These are phyloP conservation scores for Penicillium egyptiacum DNA, from an alignment of 495 filamentous ascomycete genomes.

Conservation along the genomic window DNA sequence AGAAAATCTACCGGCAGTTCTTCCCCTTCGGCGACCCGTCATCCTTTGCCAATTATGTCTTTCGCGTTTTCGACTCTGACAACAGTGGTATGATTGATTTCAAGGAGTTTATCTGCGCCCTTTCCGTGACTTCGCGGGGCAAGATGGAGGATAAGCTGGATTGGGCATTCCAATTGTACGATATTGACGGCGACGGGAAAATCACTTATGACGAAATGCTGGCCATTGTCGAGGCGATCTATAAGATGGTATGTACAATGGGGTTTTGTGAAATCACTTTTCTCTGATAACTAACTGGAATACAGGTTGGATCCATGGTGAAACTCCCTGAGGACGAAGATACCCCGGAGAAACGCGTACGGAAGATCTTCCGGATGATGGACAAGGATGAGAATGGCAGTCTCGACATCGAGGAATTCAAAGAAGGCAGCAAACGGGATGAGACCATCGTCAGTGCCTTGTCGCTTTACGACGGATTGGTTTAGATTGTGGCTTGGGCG, in stretches of 20 bases:
- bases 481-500: slow-evolving; percentile 51
- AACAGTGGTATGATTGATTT: slow-evolving; percentile 98
- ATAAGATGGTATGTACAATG: slow-evolving; percentile 82
- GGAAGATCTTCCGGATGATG: slow-evolving; percentile 99
- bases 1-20: slow-evolving; percentile 99
- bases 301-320: slow-evolving; percentile 95
- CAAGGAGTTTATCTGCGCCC: slow-evolving; percentile 98
- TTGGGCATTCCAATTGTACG: slow-evolving; percentile 99
- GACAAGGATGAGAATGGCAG: slow-evolving; percentile 98
- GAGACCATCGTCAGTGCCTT: slow-evolving; percentile 98
- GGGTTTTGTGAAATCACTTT: background rate
- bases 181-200: slow-evolving; percentile 98
- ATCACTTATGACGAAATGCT: slow-evolving; percentile 99
- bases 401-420: slow-evolving; percentile 94
- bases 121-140: slow-evolving; percentile 93
- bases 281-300: slow-evolving; percentile 13
- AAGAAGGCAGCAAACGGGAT: slow-evolving; percentile 96
- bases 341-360: slow-evolving; percentile 96
- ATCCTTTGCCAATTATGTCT: slow-evolving; percentile 97
- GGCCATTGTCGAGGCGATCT: slow-evolving; percentile 96
- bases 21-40: slow-evolving; percentile 98
- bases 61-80: slow-evolving; percentile 98
- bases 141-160: slow-evolving; percentile 99
- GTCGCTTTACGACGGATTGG: slow-evolving; percentile 93
- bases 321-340: slow-evolving; percentile 98